phyloP scores from a whole-genome alignment of 2,329 filamentous ascomycete species.

The Xylariaceae sp. region DNA sequence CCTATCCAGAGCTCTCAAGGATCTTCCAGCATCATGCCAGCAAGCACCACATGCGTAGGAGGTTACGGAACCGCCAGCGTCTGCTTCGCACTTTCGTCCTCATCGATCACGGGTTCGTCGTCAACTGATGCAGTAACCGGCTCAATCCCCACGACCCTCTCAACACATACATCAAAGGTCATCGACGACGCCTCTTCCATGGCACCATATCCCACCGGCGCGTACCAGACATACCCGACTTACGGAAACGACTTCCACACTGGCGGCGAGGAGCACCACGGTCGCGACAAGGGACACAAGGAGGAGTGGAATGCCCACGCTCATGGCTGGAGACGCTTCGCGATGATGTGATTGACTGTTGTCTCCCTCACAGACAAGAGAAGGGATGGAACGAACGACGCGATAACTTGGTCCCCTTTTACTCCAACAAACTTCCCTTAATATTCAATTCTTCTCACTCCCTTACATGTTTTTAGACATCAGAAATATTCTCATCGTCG shows the following conservation, averaged over 20 bases:
- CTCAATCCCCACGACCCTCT: constrained; percentile 12
- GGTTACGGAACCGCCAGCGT: constrained; percentile 13
- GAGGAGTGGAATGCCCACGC: neutral
- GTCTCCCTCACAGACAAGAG: neutral
- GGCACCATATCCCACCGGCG: neutral
- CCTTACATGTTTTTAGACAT: neutral
- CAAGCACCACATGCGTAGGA: constrained; percentile 13
- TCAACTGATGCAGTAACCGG: constrained; percentile 11
- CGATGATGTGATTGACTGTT: constrained; percentile 3
- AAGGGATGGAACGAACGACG: neutral
- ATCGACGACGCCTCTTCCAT: constrained; percentile 2
- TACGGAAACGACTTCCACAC: neutral
- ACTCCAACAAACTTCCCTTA: neutral
- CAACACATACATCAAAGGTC: constrained; percentile 7
- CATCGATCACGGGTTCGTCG: constrained; percentile 6
- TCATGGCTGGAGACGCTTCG: neutral
- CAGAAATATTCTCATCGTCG: no score
- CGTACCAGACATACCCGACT: neutral
- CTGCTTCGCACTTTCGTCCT: constrained; percentile 6
- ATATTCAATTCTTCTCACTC: constrained; percentile 15
- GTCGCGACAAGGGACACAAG: neutral
- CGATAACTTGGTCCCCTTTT: neutral
- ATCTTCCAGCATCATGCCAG: neutral
- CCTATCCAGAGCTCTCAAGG: neutral
- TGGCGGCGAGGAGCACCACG: neutral